A percentile compares a stretch with the other conserved stretches of the same genome.
Evolutionary conservation across 768 basidiomycete species (phyloP).

Genomic region (Tylopilus balloui): DNA sequence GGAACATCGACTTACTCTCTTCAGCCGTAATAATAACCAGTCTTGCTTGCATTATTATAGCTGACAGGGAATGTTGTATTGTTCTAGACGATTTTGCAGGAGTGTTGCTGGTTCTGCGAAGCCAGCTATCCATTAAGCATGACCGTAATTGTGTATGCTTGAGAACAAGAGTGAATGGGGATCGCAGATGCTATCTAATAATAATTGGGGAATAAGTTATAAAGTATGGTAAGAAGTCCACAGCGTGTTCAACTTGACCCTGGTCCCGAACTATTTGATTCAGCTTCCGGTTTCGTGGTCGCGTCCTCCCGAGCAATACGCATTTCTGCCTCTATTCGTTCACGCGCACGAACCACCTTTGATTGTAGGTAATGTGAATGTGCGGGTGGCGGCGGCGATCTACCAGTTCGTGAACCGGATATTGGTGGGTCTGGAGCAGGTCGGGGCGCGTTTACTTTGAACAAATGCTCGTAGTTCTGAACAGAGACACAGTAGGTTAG

Average conservation of each 20-base stretch:
- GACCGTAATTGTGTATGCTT: slow-evolving; percentile 14
- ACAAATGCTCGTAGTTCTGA: slow-evolving; percentile 90
- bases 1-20: not conserved
- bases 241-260: slow-evolving; percentile 20
- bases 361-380: slow-evolving; percentile 94
- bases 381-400: slow-evolving; percentile 38
- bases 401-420: slow-evolving; percentile 35
- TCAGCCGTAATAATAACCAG: not conserved
- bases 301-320: slow-evolving; percentile 28
- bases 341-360: slow-evolving; percentile 91
- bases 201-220: slow-evolving; percentile 15
- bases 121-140: slow-evolving; percentile 11
- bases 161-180: slow-evolving; percentile 27
- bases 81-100: not conserved
- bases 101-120: not conserved
- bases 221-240: slow-evolving; percentile 4
- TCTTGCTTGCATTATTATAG: not conserved
- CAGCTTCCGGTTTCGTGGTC: slow-evolving; percentile 18
- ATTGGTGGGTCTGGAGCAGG: slow-evolving; percentile 47
- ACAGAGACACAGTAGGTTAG: slow-evolving; percentile 4
- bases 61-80: not conserved
- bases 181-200: slow-evolving; percentile 21
- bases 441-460: slow-evolving; percentile 82
- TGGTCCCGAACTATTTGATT: slow-evolving; percentile 15
- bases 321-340: slow-evolving; percentile 90